phyloP scores from a whole-genome alignment of 441 rosid genomes.

The Melastoma candidum region DNA sequence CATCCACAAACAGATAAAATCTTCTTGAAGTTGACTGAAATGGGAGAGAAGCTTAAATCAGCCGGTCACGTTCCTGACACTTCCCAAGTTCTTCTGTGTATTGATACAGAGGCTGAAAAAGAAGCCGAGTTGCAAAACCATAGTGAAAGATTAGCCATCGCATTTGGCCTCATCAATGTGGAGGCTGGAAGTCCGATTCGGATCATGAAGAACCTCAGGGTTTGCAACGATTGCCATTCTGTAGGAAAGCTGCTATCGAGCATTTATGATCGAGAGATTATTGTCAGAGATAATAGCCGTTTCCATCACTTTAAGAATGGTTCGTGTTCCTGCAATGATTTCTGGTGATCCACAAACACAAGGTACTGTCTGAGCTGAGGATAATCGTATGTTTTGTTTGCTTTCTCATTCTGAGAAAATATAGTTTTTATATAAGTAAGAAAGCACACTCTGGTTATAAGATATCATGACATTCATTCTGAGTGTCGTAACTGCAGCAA shows the following conservation, averaged over 20 bases:
- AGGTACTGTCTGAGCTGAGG: not conserved
- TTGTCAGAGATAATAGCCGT: constrained; percentile 46
- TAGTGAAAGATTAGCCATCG: constrained; percentile 51
- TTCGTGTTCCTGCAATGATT: constrained; percentile 51
- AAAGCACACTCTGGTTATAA: not conserved
- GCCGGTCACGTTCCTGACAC: constrained; percentile 41
- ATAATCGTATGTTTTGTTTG: not conserved
- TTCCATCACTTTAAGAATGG: constrained; percentile 52
- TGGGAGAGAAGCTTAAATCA: constrained; percentile 28
- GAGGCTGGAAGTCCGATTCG: constrained; percentile 29
- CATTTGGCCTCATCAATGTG: constrained; percentile 36
- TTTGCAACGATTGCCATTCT: constrained; percentile 42
- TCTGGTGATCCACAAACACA: constrained; percentile 26
- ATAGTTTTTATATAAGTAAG: not conserved
- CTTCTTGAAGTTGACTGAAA: constrained; percentile 31
- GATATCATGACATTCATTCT: not conserved
- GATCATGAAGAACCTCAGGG: constrained; percentile 43
- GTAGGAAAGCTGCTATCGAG: constrained; percentile 36
- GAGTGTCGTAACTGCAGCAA: not conserved
- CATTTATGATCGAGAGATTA: constrained; percentile 36
- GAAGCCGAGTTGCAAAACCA: constrained; percentile 41
- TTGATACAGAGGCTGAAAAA: constrained; percentile 34
- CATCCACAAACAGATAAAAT: constrained; percentile 28
- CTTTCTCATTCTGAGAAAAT: not conserved
- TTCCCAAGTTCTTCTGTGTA: constrained; percentile 29